Percentiles rank a stretch among this genome's conserved stretches.
Conservation (phyloP, 345 rosid genomes). For the Pistacia integerrima region DNA sequence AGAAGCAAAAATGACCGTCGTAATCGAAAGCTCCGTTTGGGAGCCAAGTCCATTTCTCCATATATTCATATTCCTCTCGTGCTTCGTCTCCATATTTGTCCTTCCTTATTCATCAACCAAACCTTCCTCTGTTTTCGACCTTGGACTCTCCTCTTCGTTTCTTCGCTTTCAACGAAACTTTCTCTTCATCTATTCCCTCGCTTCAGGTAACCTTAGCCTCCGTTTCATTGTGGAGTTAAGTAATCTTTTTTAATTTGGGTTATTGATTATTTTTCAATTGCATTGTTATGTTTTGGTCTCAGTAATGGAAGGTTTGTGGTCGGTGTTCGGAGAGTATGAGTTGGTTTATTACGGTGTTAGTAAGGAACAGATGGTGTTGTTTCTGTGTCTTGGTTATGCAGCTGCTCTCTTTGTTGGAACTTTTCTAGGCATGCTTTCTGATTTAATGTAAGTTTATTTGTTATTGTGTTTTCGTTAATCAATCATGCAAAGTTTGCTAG, state of each 20-base stretch:
- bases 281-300: constrained; percentile 1
- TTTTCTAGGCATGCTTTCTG: constrained; percentile 69
- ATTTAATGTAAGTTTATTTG: constrained; percentile 59
- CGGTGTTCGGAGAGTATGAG: constrained; percentile 82
- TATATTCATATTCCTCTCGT: constrained; percentile 56
- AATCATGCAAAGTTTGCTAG: neutral
- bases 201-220: constrained; percentile 56
- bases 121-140: constrained; percentile 45
- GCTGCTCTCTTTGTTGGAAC: constrained; percentile 61
- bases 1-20: constrained; percentile 53
- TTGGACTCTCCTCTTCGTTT: constrained; percentile 43
- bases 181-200: constrained; percentile 65
- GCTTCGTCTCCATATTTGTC: constrained; percentile 57
- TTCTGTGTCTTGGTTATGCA: constrained; percentile 59
- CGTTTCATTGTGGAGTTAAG: neutral
- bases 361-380: constrained; percentile 54
- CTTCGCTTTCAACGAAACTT: constrained; percentile 66
- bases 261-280: neutral
- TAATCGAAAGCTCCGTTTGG: constrained; percentile 72
- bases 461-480: neutral
- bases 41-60: constrained; percentile 56
- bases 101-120: constrained; percentile 48
- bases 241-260: neutral
- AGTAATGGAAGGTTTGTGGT: constrained; percentile 84
- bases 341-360: constrained; percentile 42